Conservation (phyloP, 345 rosid species). For the Fremontodendron californicum region DNA sequence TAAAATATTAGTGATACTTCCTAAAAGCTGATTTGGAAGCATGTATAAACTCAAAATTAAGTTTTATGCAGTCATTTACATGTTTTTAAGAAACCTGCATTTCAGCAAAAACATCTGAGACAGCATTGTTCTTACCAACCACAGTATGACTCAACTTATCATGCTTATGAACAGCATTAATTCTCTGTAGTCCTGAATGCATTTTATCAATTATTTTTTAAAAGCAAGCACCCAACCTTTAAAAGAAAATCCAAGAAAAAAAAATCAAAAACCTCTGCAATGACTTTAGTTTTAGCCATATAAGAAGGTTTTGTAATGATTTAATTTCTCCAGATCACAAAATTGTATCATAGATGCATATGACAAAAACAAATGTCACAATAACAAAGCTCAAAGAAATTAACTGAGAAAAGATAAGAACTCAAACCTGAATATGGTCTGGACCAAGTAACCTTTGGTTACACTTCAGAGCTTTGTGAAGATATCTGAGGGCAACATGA, state of each 20-base stretch:
- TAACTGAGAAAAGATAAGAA: slow-evolving; percentile 9
- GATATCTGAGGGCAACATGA: slow-evolving; percentile 97
- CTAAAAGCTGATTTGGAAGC: slow-evolving; percentile 5
- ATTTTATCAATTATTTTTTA: not conserved
- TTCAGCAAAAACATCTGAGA: not conserved
- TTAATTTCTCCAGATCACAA: not conserved
- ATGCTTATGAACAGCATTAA: not conserved
- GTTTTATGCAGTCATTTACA: slow-evolving; percentile 11
- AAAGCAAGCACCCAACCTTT: not conserved
- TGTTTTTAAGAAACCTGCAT: not conserved
- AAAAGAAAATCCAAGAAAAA: not conserved
- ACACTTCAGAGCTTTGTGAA: slow-evolving; percentile 94
- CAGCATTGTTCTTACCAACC: not conserved
- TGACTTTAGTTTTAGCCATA: slow-evolving; percentile 6
- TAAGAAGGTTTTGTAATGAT: not conserved
- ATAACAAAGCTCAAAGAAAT: not conserved
- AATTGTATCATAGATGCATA: not conserved
- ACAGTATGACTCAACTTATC: not conserved
- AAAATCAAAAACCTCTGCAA: not conserved
- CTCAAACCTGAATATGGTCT: slow-evolving; percentile 90
- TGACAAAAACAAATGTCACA: not conserved
- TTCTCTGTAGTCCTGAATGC: not conserved
- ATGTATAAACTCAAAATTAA: not conserved
- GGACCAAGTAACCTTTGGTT: slow-evolving; percentile 95
- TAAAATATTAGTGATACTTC: not conserved